Base-by-base conservation (phyloP, 1,284 basidiomycete species). In the Phellopilus nigrolimitatus region DNA sequence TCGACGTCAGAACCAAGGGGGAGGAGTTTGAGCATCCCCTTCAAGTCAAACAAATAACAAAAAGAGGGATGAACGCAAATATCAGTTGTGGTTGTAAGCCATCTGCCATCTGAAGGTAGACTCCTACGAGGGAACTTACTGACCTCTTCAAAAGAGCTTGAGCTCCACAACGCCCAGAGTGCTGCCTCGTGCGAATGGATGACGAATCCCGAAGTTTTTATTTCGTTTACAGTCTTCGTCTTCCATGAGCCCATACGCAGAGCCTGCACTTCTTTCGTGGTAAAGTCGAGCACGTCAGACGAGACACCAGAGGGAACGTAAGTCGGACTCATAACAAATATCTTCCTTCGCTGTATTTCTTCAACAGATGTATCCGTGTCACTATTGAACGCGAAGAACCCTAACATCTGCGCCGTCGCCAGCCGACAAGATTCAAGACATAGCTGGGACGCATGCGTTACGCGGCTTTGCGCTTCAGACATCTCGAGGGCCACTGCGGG, bases 161-260 rank as follows among this genome's bases (percentile, higher is more conserved):
- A 41, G 21, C 49, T 53, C 51, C 51, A 53, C 5, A 53, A 27
- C 6, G 51, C 51, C 46, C 46, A 53, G 13, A 48, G 27, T 12
- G 51, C 46, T 4, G 51, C 46, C 34, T 53, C 51, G 31, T 48
- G 51, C 17, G 51, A 53, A 30, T 49, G 46, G 27, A 53, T 49
- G n/a, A 53, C 51, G 30, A 53, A 53, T 9, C 51, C 46, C 19
- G 45, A 47, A 17, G 51, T 42, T 30, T 41, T 33, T 3, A 53
- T 53, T 17, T 42, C 12, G 1, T 53, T 30, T 12, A 21, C 51
- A 10, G 45, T 10, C 22, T 53, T 53, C 6, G 33, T 47, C 19
- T 53, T 53, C 38, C 46, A 53, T 13, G 41, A 38, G 13, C 46
- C 34, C 15, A 12, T 21, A n/a, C 51, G 37, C n/a, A 53, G 30